Evolutionary conservation across 441 rosid species (phyloP).

Genomic region (Theobroma grandiflorum): DNA sequence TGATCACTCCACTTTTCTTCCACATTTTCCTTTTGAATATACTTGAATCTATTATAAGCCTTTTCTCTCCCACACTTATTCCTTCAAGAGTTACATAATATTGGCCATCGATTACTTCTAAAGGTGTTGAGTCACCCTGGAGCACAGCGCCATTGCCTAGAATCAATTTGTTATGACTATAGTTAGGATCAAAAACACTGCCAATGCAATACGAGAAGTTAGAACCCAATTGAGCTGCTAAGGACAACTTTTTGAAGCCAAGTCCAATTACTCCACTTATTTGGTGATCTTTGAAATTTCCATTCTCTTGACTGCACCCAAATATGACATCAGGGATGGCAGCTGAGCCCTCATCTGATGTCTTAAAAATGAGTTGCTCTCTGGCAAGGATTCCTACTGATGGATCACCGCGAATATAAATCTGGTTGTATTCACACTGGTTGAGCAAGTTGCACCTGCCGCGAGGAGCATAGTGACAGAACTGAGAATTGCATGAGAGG

Average conservation of each 20-base stretch:
- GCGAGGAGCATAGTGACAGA: slow-evolving; percentile 42
- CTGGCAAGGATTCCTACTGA: slow-evolving; percentile 44
- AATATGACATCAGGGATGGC: slow-evolving; percentile 31
- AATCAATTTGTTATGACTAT: slow-evolving; percentile 43
- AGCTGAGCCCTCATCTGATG: slow-evolving; percentile 44
- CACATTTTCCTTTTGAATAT: slow-evolving; percentile 38
- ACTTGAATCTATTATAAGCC: slow-evolving; percentile 43
- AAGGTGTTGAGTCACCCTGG: slow-evolving; percentile 60
- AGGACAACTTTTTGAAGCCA: slow-evolving; percentile 39
- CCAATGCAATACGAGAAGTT: slow-evolving; percentile 70
- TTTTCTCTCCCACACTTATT: slow-evolving; percentile 50
- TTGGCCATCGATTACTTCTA: slow-evolving; percentile 38
- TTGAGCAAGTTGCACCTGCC: slow-evolving; percentile 32
- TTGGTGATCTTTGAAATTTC: slow-evolving; percentile 23
- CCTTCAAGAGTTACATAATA: slow-evolving; percentile 56
- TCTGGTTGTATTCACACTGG: slow-evolving; percentile 41
- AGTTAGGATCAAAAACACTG: slow-evolving; percentile 39
- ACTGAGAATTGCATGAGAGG: slow-evolving; percentile 11
- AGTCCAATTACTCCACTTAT: slow-evolving; percentile 59
- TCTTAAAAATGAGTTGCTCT: slow-evolving; percentile 52
- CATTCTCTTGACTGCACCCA: slow-evolving; percentile 54
- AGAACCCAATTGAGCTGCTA: slow-evolving; percentile 40
- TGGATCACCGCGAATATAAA: slow-evolving; percentile 33
- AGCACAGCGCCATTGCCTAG: slow-evolving; percentile 47
- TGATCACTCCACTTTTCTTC: slow-evolving; percentile 30